Evolutionary conservation across 306 rosid genomes (phyloP).

Genomic region (Cucumis hystrix): DNA sequence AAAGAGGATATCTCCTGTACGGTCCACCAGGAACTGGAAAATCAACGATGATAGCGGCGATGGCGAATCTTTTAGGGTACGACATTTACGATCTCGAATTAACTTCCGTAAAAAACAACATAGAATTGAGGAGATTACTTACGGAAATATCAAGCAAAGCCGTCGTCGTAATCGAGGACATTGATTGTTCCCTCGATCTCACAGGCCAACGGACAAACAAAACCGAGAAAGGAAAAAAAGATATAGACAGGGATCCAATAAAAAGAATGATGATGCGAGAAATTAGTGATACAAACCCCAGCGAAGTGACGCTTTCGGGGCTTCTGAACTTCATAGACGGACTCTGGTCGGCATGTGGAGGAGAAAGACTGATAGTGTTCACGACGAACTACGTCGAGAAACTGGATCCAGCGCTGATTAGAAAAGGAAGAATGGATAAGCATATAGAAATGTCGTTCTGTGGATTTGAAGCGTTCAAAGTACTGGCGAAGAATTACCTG

Average conservation of each 20-base stretch:
- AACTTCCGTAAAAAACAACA: slow-evolving; percentile 20
- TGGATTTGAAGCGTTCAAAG: slow-evolving; percentile 47
- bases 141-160: slow-evolving; percentile 27
- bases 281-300: not conserved
- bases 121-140: slow-evolving; percentile 19
- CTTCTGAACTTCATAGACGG: slow-evolving; percentile 57
- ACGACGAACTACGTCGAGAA: slow-evolving; percentile 53
- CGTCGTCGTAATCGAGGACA: slow-evolving; percentile 26
- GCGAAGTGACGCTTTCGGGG: slow-evolving; percentile 55
- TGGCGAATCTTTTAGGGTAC: slow-evolving; percentile 26
- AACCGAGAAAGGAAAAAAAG: not conserved
- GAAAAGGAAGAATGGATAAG: slow-evolving; percentile 69
- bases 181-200: slow-evolving; percentile 42
- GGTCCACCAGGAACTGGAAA: slow-evolving; percentile 42
- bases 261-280: slow-evolving; percentile 14
- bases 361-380: slow-evolving; percentile 47
- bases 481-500: slow-evolving; percentile 51
- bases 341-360: slow-evolving; percentile 73
- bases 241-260: slow-evolving; percentile 10
- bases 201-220: slow-evolving; percentile 26
- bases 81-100: slow-evolving; percentile 34
- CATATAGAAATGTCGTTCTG: slow-evolving; percentile 57
- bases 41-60: slow-evolving; percentile 33
- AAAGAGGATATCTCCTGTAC: slow-evolving; percentile 27
- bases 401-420: slow-evolving; percentile 48